These are phyloP conservation scores for Spergularia marina DNA, from an alignment of 148 eudicot species.

Conservation along the genomic window DNA sequence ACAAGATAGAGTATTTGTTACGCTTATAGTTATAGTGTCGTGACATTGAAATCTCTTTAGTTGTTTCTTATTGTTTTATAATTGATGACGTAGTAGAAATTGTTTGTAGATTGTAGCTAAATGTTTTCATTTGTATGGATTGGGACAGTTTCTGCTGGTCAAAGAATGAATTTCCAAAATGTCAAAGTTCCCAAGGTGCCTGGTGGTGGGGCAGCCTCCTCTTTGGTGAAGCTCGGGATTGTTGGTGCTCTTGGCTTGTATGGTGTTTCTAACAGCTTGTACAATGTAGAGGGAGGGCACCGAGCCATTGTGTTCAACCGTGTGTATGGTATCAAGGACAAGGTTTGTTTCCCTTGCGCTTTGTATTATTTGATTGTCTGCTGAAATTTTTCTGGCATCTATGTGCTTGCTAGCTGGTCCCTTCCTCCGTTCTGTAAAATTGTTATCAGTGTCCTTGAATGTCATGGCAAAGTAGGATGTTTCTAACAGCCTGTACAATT, in stretches of 20 bases:
- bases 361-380: background rate
- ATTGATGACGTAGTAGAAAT: background rate
- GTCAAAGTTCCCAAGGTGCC: constrained; percentile 89
- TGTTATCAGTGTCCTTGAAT: background rate
- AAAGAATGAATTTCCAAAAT: constrained; percentile 70
- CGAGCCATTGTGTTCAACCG: constrained; percentile 95
- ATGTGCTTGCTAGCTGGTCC: background rate
- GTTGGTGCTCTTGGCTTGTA: constrained; percentile 65
- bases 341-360: constrained; percentile 45
- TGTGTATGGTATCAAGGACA: constrained; percentile 72
- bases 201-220: constrained; percentile 68
- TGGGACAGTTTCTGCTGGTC: constrained; percentile 16
- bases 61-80: background rate
- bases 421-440: background rate
- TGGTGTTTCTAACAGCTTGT: constrained; percentile 71
- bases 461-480: background rate
- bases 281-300: constrained; percentile 94
- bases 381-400: background rate
- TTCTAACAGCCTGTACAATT: background rate
- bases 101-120: background rate
- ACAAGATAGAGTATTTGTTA: too few species aligned
- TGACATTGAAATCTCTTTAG: background rate
- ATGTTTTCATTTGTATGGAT: background rate
- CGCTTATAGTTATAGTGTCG: too few species aligned
- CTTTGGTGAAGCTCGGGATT: constrained; percentile 59